These are phyloP conservation scores for Gardenia jasminoides DNA, from an alignment of 257 asterid genomes.

Conservation along the genomic window DNA sequence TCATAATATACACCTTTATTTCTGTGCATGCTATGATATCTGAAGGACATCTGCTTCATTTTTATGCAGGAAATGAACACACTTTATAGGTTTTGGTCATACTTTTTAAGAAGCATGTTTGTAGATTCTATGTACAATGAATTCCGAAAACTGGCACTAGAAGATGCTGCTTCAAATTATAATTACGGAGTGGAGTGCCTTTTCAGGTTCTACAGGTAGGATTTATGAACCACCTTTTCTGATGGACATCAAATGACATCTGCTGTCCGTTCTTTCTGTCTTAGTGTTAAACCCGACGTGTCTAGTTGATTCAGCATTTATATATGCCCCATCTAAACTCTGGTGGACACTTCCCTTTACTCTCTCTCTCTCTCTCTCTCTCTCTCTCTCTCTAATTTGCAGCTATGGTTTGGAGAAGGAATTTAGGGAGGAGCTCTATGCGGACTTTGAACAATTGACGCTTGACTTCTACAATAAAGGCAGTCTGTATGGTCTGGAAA, in stretches of 20 bases:
- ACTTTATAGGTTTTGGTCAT: conserved; percentile 85
- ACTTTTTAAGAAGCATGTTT: conserved; percentile 72
- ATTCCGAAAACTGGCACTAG: conserved; percentile 71
- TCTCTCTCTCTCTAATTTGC: conserved; percentile 19
- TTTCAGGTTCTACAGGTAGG: conserved; percentile 92
- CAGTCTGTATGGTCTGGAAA: conserved; percentile 84
- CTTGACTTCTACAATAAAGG: conserved; percentile 70
- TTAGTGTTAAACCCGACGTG: neutral
- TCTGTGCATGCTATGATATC: conserved; percentile 14
- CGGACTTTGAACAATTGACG: conserved; percentile 73
- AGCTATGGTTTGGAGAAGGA: conserved; percentile 94
- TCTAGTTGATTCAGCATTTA: neutral
- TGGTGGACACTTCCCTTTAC: neutral
- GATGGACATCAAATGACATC: neutral
- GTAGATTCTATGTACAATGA: conserved; percentile 82
- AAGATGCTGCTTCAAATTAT: conserved; percentile 86
- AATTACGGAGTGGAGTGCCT: conserved; percentile 85
- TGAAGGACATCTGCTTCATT: neutral
- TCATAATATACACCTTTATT: neutral
- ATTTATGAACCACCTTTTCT: neutral
- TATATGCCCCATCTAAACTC: neutral
- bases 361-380: neutral
- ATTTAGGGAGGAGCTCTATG: conserved; percentile 63
- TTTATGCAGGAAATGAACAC: conserved; percentile 93
- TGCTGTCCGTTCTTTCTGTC: neutral